Percentiles rank a stretch among this genome's conserved stretches.
phyloP scores from a whole-genome alignment of 176 grass and related monocot genomes.

The Oryza australiensis region DNA sequence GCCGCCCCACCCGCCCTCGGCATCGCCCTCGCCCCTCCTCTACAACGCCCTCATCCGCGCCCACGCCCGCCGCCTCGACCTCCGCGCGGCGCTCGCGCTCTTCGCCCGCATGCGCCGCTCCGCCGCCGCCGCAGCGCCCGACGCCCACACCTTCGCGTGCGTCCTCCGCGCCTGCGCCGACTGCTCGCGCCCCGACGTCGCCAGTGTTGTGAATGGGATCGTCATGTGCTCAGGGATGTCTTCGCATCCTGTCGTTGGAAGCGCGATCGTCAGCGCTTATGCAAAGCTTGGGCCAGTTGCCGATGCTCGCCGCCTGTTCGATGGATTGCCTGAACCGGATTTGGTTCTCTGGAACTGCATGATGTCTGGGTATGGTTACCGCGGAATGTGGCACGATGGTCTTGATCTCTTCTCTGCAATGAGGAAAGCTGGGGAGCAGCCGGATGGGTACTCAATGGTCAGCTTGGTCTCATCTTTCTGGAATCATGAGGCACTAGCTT shows the following conservation, averaged over 20 bases:
- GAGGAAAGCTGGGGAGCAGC: constrained; percentile 33
- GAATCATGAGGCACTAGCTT: constrained; percentile 21
- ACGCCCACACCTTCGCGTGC: constrained; percentile 68
- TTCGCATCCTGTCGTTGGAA: constrained; percentile 33
- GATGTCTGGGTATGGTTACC: constrained; percentile 58
- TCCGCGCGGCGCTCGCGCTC: constrained; percentile 34
- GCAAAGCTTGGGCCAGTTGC: constrained; percentile 44
- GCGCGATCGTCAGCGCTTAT: constrained; percentile 48
- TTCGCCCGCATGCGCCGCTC: constrained; percentile 51
- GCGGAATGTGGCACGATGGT: constrained; percentile 50
- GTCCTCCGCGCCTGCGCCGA: constrained; percentile 62
- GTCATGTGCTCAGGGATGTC: constrained; percentile 19
- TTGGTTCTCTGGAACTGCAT: constrained; percentile 68
- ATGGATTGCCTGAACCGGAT: constrained; percentile 43
- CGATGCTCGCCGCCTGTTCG: constrained; percentile 42
- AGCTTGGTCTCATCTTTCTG: constrained; percentile 59
- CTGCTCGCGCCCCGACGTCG: constrained; percentile 19
- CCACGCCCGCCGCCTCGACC: constrained; percentile 46
- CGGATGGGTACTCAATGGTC: constrained; percentile 65
- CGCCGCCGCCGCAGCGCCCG: constrained; percentile 34
- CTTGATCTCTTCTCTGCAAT: constrained; percentile 48
- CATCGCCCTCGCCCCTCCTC: constrained; percentile 44
- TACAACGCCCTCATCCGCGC: constrained; percentile 66
- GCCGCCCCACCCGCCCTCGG: constrained; percentile 33
- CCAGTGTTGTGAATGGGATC: constrained; percentile 30